Conservation (phyloP, 2,329 filamentous ascomycete species). For the Ceratocystiopsis sp. region DNA sequence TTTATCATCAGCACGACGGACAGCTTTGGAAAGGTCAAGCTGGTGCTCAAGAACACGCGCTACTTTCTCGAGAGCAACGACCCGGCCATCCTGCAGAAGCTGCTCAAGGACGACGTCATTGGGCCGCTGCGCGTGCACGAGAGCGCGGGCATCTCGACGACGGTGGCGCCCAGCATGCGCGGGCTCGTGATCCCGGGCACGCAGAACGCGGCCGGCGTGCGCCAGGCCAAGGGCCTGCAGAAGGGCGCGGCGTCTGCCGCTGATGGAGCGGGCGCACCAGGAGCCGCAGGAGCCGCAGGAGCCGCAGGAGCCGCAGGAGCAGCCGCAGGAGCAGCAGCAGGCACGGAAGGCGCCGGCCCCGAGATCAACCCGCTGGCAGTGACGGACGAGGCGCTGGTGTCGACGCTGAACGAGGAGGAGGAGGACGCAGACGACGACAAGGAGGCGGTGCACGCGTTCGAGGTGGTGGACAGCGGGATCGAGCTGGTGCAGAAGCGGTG, state of each 20-base stretch:
- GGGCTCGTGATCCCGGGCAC: constrained; percentile 87
- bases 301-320: not conserved
- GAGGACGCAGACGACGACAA: constrained; percentile 70
- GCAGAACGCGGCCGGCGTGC: constrained; percentile 76
- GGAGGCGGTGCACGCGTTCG: constrained; percentile 82
- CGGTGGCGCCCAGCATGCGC: constrained; percentile 70
- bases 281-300: not conserved
- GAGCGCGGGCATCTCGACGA: constrained; percentile 52
- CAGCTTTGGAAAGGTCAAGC: constrained; percentile 88
- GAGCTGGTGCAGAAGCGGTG: constrained; percentile 83
- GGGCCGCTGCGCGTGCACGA: constrained; percentile 57
- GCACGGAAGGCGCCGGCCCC: not conserved
- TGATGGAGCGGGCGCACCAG: not conserved
- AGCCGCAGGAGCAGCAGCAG: not conserved
- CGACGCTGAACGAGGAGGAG: constrained; percentile 37
- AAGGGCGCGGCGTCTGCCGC: not conserved
- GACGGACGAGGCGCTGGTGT: constrained; percentile 34
- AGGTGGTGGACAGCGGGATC: constrained; percentile 68
- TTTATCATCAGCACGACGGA: constrained; percentile 71
- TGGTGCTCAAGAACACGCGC: constrained; percentile 85
- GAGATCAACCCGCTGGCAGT: constrained; percentile 20
- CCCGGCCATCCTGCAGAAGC: constrained; percentile 64
- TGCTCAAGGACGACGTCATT: constrained; percentile 75
- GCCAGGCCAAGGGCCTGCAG: constrained; percentile 40
- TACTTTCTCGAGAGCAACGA: constrained; percentile 91